Percentiles rank a stretch among this genome's conserved stretches.
Conservation (phyloP, 306 rosid species). For the Canavalia gladiata region DNA sequence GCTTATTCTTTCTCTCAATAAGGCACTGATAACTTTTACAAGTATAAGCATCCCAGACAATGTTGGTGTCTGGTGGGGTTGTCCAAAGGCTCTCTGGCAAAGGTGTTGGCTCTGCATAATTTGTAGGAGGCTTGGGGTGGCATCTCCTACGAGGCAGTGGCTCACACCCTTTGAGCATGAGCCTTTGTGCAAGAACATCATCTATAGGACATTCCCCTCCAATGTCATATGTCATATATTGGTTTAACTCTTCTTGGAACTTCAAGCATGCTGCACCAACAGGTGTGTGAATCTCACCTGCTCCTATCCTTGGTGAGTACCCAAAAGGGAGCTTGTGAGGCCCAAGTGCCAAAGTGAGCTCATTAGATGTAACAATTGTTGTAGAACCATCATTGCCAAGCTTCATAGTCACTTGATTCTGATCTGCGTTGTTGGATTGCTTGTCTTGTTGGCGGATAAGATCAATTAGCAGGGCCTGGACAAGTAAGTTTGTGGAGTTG, state of each 20-base stretch:
- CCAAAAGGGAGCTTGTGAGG: slow-evolving; percentile 61
- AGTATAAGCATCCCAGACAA: slow-evolving; percentile 57
- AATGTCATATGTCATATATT: slow-evolving; percentile 57
- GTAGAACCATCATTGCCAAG: slow-evolving; percentile 23
- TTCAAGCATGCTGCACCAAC: slow-evolving; percentile 55
- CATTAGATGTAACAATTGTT: slow-evolving; percentile 15
- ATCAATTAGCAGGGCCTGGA: slow-evolving; percentile 61
- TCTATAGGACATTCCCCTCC: slow-evolving; percentile 63
- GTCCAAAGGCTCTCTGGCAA: slow-evolving; percentile 58
- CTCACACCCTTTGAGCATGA: slow-evolving; percentile 65
- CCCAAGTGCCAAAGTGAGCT: slow-evolving; percentile 52
- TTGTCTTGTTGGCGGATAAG: slow-evolving; percentile 54
- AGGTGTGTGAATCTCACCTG: slow-evolving; percentile 44
- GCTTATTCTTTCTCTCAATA: slow-evolving; percentile 42
- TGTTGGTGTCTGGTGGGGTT: slow-evolving; percentile 55
- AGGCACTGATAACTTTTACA: slow-evolving; percentile 63
- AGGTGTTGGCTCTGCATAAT: slow-evolving; percentile 54
- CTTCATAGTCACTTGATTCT: not conserved
- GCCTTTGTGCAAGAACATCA: slow-evolving; percentile 54
- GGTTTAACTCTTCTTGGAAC: slow-evolving; percentile 50
- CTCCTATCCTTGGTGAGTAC: slow-evolving; percentile 43
- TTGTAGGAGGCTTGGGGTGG: slow-evolving; percentile 54
- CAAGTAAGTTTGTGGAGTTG: slow-evolving; percentile 58
- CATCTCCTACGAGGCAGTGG: slow-evolving; percentile 68
- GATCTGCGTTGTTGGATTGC: slow-evolving; percentile 19